Evolutionary conservation across 2,329 filamentous ascomycete species (phyloP).

Genomic region (Penicillium sp.): DNA sequence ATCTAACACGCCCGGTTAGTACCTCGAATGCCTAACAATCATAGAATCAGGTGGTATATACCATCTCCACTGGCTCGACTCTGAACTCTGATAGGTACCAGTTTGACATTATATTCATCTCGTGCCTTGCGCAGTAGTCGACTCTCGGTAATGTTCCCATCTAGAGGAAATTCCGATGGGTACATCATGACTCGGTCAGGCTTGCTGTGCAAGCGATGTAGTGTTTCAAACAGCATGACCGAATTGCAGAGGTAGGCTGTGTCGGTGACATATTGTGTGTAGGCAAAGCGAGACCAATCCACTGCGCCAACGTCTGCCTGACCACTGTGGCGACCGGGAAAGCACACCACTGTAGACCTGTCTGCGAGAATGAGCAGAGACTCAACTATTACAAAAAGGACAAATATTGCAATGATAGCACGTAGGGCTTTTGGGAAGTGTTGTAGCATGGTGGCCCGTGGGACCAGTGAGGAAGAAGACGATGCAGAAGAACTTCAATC

Average conservation of each 20-base stretch:
- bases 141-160: constrained; percentile 5
- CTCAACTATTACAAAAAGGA: background rate
- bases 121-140: constrained; percentile 46
- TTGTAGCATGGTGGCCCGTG: background rate
- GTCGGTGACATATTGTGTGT: constrained; percentile 31
- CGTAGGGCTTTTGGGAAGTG: background rate
- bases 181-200: constrained; percentile 20
- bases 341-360: background rate
- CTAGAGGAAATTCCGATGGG: background rate
- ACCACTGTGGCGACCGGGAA: too few species aligned
- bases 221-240: constrained; percentile 32
- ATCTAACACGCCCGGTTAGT: constrained; percentile 29
- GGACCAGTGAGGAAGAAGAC: background rate
- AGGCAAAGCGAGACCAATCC: constrained; percentile 32
- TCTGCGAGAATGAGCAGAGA: background rate
- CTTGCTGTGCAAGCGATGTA: constrained; percentile 26
- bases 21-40: too few species aligned
- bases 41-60: background rate
- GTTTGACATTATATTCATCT: constrained; percentile 46
- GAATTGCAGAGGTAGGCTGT: constrained; percentile 33
- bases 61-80: background rate
- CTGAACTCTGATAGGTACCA: constrained; percentile 40
- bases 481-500: too few species aligned
- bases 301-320: too few species aligned
- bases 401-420: background rate